These are phyloP conservation scores for Cubamyces sp. DNA, from an alignment of 768 basidiomycete species.

Conservation along the genomic window DNA sequence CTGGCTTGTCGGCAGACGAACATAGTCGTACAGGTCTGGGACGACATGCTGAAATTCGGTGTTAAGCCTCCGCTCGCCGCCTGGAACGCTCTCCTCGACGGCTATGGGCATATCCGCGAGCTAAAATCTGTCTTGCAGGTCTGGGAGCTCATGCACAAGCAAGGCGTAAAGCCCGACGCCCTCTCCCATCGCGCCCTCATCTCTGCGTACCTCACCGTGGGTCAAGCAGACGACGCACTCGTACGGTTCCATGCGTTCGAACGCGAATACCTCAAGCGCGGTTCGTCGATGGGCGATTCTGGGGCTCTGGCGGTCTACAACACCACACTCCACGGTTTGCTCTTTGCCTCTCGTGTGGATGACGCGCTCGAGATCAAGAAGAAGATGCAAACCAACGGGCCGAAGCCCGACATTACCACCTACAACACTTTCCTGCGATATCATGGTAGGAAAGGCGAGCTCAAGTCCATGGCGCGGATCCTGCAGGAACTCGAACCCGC, in stretches of 20 bases:
- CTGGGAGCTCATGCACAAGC: conserved; percentile 67
- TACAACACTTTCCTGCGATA: conserved; percentile 82
- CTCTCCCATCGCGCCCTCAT: conserved; percentile 74
- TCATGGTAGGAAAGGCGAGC: conserved; percentile 64
- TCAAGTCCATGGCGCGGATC: conserved; percentile 59
- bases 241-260: conserved; percentile 56
- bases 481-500: conserved; percentile 60
- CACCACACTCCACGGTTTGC: conserved; percentile 71
- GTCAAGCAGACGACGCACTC: conserved; percentile 55
- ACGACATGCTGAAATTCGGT: conserved; percentile 57
- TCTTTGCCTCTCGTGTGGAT: conserved; percentile 41
- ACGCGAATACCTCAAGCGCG: conserved; percentile 33
- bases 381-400: conserved; percentile 49
- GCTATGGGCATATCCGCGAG: conserved; percentile 56
- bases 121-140: conserved; percentile 56
- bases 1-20: conserved; percentile 57
- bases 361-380: conserved; percentile 45
- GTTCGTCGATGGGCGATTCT: not conserved
- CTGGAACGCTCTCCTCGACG: conserved; percentile 76
- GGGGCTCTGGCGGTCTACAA: conserved; percentile 60
- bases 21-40: conserved; percentile 68
- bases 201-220: conserved; percentile 57
- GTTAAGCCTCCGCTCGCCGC: conserved; percentile 56
- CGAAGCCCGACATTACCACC: conserved; percentile 70
- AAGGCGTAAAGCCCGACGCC: conserved; percentile 60